phyloP scores from a whole-genome alignment of 2,329 filamentous ascomycete genomes.

The Lecanicillium sp. region DNA sequence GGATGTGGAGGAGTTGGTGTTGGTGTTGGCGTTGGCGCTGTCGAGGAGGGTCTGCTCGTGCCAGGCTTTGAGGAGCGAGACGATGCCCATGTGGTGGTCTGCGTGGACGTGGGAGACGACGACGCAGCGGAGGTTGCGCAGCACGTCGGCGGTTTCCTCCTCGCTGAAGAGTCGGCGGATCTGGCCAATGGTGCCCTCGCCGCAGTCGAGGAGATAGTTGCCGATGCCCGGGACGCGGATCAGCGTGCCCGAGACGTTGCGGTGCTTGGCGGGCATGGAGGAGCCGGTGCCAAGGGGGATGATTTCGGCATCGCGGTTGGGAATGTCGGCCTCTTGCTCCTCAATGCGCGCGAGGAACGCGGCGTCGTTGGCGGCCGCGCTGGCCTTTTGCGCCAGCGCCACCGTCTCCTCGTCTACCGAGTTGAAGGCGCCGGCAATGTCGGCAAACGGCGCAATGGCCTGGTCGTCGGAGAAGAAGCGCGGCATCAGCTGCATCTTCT shows the following conservation, averaged over 20 bases:
- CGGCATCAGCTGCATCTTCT: slow-evolving; percentile 39
- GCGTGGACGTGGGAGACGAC: slow-evolving; percentile 96
- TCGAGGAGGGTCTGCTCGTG: slow-evolving; percentile 42
- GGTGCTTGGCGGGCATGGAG: slow-evolving; percentile 81
- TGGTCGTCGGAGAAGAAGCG: slow-evolving; percentile 37
- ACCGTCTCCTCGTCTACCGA: slow-evolving; percentile 37
- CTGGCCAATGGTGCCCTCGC: slow-evolving; percentile 88
- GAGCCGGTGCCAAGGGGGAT: slow-evolving; percentile 88
- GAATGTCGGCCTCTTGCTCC: slow-evolving; percentile 54
- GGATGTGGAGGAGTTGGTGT: slow-evolving; percentile 65
- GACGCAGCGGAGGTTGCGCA: slow-evolving; percentile 72
- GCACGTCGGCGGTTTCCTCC: slow-evolving; percentile 57
- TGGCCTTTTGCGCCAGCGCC: slow-evolving; percentile 42
- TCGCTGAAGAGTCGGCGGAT: slow-evolving; percentile 64
- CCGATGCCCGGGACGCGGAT: slow-evolving; percentile 77
- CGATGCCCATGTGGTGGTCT: slow-evolving; percentile 85
- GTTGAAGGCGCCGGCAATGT: slow-evolving; percentile 38
- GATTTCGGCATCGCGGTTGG: slow-evolving; percentile 70
- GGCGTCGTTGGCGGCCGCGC: slow-evolving; percentile 29
- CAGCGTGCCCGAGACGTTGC: slow-evolving; percentile 87
- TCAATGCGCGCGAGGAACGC: slow-evolving; percentile 42
- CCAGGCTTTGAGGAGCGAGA: slow-evolving; percentile 79
- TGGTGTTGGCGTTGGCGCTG: slow-evolving; percentile 28
- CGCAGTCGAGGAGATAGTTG: slow-evolving; percentile 85
- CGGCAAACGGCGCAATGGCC: slow-evolving; percentile 33